A percentile compares a stretch with the other conserved stretches of the same genome.
These are phyloP conservation scores for Paraphysoderma sedebokerense DNA, from an alignment of 371 early-diverging fungal genomes.

Conservation along the genomic window DNA sequence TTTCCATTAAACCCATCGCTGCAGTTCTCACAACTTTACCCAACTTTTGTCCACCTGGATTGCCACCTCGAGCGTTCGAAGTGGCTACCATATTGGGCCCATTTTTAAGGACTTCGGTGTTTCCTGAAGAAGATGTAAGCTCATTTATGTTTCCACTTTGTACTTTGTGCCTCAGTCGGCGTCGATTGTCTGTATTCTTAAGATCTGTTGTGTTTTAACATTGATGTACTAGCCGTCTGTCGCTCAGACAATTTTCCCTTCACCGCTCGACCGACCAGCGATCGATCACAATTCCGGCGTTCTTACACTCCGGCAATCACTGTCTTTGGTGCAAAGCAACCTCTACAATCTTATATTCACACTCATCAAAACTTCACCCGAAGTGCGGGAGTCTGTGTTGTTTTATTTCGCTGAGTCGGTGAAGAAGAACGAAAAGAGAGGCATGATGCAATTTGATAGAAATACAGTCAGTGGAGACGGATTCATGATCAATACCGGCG, in stretches of 20 bases:
- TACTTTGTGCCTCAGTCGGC: neutral
- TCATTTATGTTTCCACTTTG: neutral
- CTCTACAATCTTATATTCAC: conserved; percentile 48
- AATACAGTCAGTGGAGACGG: conserved; percentile 66
- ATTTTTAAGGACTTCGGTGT: conserved; percentile 40
- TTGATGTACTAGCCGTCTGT: conserved; percentile 31
- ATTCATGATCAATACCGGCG: conserved; percentile 60
- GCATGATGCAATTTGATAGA: conserved; percentile 67
- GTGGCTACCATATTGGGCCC: conserved; percentile 52
- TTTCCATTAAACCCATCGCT: conserved; percentile 22
- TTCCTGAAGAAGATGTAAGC: conserved; percentile 32
- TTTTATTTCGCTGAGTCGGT: conserved; percentile 43
- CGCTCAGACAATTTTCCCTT: conserved; percentile 39
- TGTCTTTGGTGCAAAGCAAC: conserved; percentile 25
- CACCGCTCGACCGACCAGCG: conserved; percentile 25
- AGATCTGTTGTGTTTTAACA: conserved; percentile 5
- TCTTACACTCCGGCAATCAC: conserved; percentile 43
- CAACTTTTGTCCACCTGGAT: conserved; percentile 40
- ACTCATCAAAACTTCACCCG: conserved; percentile 47
- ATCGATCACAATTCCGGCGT: conserved; percentile 41
- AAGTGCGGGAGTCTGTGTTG: conserved; percentile 35
- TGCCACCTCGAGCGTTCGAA: conserved; percentile 40
- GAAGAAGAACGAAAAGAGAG: conserved; percentile 50
- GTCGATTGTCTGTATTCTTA: neutral
- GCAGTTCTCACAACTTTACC: too few relatives aligned